Evolutionary conservation across 108 stramenopile species (phyloP).

Genomic region (Aurantiochytrium sp.): DNA sequence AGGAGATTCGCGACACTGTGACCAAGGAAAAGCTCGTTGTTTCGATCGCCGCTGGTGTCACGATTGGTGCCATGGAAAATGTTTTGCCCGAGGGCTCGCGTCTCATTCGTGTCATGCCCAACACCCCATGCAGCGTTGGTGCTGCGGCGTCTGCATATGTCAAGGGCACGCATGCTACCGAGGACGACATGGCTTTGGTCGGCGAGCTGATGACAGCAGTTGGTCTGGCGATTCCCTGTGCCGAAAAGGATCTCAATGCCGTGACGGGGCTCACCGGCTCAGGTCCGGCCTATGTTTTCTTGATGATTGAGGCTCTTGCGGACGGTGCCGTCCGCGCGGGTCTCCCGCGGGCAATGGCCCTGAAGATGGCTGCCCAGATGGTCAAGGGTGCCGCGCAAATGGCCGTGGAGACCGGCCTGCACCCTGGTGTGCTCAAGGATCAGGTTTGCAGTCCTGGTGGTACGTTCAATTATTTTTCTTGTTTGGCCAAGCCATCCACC

Average conservation of each 20-base stretch:
- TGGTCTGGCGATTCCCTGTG: slow-evolving; percentile 66
- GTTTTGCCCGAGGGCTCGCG: slow-evolving; percentile 47
- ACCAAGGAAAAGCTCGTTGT: slow-evolving; percentile 47
- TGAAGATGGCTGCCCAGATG: slow-evolving; percentile 81
- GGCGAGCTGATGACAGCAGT: slow-evolving; percentile 63
- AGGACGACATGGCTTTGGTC: slow-evolving; percentile 62
- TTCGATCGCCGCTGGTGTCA: slow-evolving; percentile 78
- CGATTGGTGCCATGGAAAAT: slow-evolving; percentile 56
- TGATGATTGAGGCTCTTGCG: slow-evolving; percentile 88
- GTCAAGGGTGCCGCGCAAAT: slow-evolving; percentile 92
- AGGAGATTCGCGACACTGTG: slow-evolving; percentile 4
- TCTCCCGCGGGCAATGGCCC: slow-evolving; percentile 69
- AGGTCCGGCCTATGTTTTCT: slow-evolving; percentile 88
- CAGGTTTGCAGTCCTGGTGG: slow-evolving; percentile 75
- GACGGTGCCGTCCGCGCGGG: slow-evolving; percentile 89
- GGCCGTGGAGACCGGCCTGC: slow-evolving; percentile 61
- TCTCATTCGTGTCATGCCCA: slow-evolving; percentile 87
- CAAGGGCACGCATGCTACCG: slow-evolving; percentile 56
- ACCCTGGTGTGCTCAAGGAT: slow-evolving; percentile 86
- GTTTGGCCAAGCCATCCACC: too few species aligned
- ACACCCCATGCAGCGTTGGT: slow-evolving; percentile 81
- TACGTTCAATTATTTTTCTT: too few species aligned
- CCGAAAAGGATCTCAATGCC: slow-evolving; percentile 66
- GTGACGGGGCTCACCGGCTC: slow-evolving; percentile 87
- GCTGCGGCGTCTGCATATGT: slow-evolving; percentile 73